Evolutionary conservation across 306 rosid species (phyloP).

Genomic region (Trifolium subterraneum): DNA sequence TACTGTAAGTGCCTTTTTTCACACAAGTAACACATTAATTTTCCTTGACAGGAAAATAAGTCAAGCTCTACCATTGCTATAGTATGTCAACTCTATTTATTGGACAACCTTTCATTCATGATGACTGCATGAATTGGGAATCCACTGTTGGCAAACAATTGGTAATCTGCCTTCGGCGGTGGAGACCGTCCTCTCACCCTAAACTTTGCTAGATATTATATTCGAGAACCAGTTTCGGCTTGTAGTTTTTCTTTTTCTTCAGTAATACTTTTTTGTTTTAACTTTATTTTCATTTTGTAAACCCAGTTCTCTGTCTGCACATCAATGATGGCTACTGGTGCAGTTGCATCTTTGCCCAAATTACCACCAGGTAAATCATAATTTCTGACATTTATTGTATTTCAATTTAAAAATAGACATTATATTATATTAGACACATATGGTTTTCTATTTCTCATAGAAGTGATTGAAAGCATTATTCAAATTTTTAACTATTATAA

Average conservation of each 20-base stretch:
- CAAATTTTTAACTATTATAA: too few species aligned
- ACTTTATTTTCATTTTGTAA: too few species aligned
- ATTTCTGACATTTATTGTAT: conserved; percentile 13
- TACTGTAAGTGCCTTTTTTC: too few species aligned
- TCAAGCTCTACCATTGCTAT: too few species aligned
- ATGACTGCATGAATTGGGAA: background rate
- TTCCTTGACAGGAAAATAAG: too few species aligned
- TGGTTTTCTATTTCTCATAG: too few species aligned
- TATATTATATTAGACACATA: background rate
- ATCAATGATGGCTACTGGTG: conserved; percentile 46
- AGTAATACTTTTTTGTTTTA: too few species aligned
- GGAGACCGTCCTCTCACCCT: background rate
- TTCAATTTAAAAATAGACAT: conserved; percentile 11
- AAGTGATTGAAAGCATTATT: too few species aligned
- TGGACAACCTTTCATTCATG: background rate
- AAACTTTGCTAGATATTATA: too few species aligned
- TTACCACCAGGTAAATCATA: conserved; percentile 52
- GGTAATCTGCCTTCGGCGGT: conserved; percentile 1
- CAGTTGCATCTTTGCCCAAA: conserved; percentile 44
- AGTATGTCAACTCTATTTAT: background rate
- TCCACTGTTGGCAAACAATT: background rate
- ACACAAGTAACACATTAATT: too few species aligned
- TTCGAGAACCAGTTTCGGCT: too few species aligned
- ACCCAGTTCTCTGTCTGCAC: conserved; percentile 35
- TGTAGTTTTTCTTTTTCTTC: too few species aligned